Evolutionary conservation across 192 early-diverging fungal species (phyloP).

Genomic region (Backusella tarrabulga): DNA sequence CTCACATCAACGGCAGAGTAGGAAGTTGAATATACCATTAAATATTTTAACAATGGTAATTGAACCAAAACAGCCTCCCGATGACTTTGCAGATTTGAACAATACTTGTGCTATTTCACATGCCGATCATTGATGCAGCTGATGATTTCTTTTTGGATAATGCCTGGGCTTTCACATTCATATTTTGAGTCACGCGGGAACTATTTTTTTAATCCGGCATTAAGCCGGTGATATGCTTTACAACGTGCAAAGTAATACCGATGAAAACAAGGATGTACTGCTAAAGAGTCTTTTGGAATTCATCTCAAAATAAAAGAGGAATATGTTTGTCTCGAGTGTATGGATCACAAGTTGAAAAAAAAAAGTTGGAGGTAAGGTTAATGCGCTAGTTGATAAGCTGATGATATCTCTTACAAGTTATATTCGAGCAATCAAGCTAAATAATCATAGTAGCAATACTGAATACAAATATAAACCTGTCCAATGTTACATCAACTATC

Average conservation of each 20-base stretch:
- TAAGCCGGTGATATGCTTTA: conserved; percentile 97
- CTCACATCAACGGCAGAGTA: conserved; percentile 97
- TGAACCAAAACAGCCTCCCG: conserved; percentile 93
- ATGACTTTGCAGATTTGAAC: conserved; percentile 88
- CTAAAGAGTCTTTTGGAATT: conserved; percentile 89
- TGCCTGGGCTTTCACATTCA: conserved; percentile 61
- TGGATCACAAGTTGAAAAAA: conserved; percentile 87
- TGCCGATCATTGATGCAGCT: conserved; percentile 75
- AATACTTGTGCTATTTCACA: conserved; percentile 97
- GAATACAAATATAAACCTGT: conserved; percentile 90
- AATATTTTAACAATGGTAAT: conserved; percentile 99
- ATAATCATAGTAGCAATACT: conserved; percentile 83
- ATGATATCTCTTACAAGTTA: conserved; percentile 94
- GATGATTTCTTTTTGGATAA: conserved; percentile 74
- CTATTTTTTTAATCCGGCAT: conserved; percentile 82
- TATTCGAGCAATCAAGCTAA: conserved; percentile 95
- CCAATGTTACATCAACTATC: conserved; percentile 93
- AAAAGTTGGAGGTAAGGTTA: conserved; percentile 91
- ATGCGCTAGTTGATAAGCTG: conserved; percentile 87
- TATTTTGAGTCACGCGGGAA: conserved; percentile 70
- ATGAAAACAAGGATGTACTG: conserved; percentile 96
- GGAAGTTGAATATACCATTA: conserved; percentile 98
- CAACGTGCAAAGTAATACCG: conserved; percentile 87
- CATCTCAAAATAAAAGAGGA: conserved; percentile 70
- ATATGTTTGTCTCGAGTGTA: conserved; percentile 58